Evolutionary conservation across 2,329 filamentous ascomycete species (phyloP).

Genomic region (Microascus cirrosus): DNA sequence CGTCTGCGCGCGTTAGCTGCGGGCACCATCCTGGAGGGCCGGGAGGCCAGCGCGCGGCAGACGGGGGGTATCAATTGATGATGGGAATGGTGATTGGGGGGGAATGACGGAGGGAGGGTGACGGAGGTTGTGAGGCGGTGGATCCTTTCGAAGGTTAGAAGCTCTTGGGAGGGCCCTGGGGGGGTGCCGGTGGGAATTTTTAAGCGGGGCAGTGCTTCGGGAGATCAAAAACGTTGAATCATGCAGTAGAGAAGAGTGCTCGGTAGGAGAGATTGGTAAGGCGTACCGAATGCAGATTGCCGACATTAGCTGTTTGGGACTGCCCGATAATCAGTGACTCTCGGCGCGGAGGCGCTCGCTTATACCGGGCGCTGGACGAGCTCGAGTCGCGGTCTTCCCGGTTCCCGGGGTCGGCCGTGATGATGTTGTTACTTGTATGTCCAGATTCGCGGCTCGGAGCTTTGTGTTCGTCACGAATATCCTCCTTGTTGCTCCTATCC

Average conservation of each 20-base stretch:
- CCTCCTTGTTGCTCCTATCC: conserved; percentile 12
- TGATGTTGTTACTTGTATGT: neutral
- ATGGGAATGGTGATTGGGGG: neutral
- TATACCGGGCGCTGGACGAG: conserved; percentile 23
- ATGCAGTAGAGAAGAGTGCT: neutral
- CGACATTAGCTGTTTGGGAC: neutral
- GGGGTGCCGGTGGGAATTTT: neutral
- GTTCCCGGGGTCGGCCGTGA: conserved; percentile 17
- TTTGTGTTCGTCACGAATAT: neutral
- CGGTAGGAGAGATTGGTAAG: neutral
- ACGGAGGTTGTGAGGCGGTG: neutral
- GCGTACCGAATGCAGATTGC: neutral
- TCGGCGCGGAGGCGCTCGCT: neutral
- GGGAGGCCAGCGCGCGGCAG: neutral
- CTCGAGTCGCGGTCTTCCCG: neutral
- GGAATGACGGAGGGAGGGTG: neutral
- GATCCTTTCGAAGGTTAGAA: too few relatives aligned
- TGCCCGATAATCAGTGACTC: conserved; percentile 2
- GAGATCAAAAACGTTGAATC: neutral
- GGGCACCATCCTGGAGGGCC: neutral
- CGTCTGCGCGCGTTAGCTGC: neutral
- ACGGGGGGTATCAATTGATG: neutral
- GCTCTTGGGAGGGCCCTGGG: neutral
- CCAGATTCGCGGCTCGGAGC: neutral
- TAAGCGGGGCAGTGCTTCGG: neutral